Evolutionary conservation across 495 filamentous ascomycete species (phyloP), one percentile per base, ranked within the genome.

Genomic region (Xylaria grammica): DNA sequence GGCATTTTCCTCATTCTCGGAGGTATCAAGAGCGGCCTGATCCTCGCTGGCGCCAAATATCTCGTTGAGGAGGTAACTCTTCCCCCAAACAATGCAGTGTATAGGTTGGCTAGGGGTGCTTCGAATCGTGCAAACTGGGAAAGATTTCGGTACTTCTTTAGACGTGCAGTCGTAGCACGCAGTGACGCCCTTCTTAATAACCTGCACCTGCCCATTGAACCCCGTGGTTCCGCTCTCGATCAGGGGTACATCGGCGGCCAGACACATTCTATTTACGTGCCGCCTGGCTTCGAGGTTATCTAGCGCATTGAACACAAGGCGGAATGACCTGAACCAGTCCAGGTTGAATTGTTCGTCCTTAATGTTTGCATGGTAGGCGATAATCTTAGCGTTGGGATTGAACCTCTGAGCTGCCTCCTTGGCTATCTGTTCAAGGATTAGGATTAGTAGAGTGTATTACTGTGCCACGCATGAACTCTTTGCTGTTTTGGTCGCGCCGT

Each of bases 81-180:
- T 99, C 0, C 86, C 94, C 95, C 95, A 99, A n/a, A 98, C 94
- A 50, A 99, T 99, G 79, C 95, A 98, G 75, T 99, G 95, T 27
- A 99, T 97, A 0, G 94, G 93, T 69, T 98, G 94, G 60, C 88
- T 92, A 0, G 95, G 95, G 1, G 91, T 98, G 70, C 91, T 97
- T 72, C 95, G 87, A 67, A 99, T 97, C 0, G 95, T 99, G 76
- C 95, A 99, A 22, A 99, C 91, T 5, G 95, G 92, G 72, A 93
- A 98, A 2, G 87, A 87, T 72, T 96, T 98, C 0, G 94, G 95
- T 6, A 89, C 86, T 64, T 92, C 90, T 72, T 98, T 98, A 0
- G 88, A 82, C 45, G 86, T 89, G 79, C 95, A 99, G 68, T 99
- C 95, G 69, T 99, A 99, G 77, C 95, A 99, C 68, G 97, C 95